Evolutionary conservation across 805 yeast genomes (phyloP).

Genomic region (Sugiyamaella marilandica): DNA sequence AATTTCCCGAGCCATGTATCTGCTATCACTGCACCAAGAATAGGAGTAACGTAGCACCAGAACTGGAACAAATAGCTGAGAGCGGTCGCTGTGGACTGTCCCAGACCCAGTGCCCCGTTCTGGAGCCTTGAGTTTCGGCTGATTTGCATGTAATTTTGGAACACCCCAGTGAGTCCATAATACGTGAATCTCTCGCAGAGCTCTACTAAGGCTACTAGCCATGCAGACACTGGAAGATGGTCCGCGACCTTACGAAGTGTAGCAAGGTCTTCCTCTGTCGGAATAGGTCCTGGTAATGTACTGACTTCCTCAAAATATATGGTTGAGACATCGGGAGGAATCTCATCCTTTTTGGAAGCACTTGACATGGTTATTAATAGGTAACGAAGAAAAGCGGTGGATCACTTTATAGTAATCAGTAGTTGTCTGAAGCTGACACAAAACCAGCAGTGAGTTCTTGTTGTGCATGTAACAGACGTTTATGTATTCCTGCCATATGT

Average conservation of each 20-base stretch:
- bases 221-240: constrained; percentile 49
- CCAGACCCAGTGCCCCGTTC: constrained; percentile 55
- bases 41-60: constrained; percentile 78
- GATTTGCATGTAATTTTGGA: constrained; percentile 70
- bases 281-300: constrained; percentile 25
- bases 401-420: no score
- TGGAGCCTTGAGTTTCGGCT: constrained; percentile 27
- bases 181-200: constrained; percentile 77
- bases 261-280: constrained; percentile 51
- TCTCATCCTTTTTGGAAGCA: background rate
- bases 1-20: constrained; percentile 72
- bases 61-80: constrained; percentile 71
- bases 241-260: constrained; percentile 52
- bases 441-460: no score
- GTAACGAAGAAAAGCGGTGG: background rate
- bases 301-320: background rate
- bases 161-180: constrained; percentile 72
- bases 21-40: constrained; percentile 69
- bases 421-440: no score
- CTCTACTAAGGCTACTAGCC: constrained; percentile 66
- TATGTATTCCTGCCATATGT: no score
- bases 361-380: background rate
- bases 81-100: constrained; percentile 62
- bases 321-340: background rate
- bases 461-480: no score